Evolutionary conservation across 2,329 filamentous ascomycete species (phyloP).

Genomic region (Aspergillus sp.): DNA sequence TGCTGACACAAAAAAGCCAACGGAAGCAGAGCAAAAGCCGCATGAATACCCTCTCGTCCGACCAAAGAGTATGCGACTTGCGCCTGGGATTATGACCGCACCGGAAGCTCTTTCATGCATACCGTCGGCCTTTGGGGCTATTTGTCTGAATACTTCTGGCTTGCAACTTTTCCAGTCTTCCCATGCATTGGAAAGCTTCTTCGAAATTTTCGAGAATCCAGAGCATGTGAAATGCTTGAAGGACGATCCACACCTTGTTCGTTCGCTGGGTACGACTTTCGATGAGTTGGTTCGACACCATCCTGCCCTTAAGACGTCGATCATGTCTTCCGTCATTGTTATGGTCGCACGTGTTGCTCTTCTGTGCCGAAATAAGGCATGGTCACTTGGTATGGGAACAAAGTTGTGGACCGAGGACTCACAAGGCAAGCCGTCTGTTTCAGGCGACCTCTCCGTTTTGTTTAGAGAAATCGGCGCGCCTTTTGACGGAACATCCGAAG

Average conservation of each 20-base stretch:
- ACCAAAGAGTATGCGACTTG: conserved; percentile 33
- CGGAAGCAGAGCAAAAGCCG: conserved; percentile 12
- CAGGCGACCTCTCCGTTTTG: conserved; percentile 43
- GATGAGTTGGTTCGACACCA: conserved; percentile 95
- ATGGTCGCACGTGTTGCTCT: conserved; percentile 78
- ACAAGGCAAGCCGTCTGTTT: conserved; percentile 51
- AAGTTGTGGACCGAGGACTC: conserved; percentile 62
- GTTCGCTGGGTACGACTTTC: conserved; percentile 71
- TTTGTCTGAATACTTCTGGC: conserved; percentile 81
- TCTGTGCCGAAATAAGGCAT: conserved; percentile 63
- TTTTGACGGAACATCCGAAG: conserved; percentile 15
- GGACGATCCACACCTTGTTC: conserved; percentile 62
- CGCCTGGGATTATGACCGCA: conserved; percentile 73
- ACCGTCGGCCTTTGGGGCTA: conserved; percentile 81
- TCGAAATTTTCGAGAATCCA: conserved; percentile 94
- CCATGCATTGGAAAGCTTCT: conserved; percentile 72
- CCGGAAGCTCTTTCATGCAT: conserved; percentile 81
- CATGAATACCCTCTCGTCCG: conserved; percentile 26
- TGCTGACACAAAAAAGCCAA: conserved; percentile 14
- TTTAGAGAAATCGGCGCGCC: conserved; percentile 28
- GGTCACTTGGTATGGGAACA: conserved; percentile 62
- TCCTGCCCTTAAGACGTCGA: conserved; percentile 67
- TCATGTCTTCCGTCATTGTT: conserved; percentile 75
- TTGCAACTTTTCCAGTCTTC: conserved; percentile 82
- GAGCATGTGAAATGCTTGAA: conserved; percentile 80